phyloP scores from a whole-genome alignment of 2,329 filamentous ascomycete genomes.

The Fusarium scirpi region DNA sequence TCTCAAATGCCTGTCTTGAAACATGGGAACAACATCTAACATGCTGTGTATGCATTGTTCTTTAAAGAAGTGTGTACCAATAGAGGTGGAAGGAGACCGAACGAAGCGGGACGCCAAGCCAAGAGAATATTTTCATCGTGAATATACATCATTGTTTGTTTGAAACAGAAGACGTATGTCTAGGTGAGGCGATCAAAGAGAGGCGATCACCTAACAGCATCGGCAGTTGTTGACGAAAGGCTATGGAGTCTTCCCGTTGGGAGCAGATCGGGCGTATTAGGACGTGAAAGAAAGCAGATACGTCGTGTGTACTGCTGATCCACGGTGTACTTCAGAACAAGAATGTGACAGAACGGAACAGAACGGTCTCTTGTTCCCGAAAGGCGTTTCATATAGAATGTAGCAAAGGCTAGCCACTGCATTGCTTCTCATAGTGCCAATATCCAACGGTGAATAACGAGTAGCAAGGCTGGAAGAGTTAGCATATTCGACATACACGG shows the following conservation, averaged over 20 bases:
- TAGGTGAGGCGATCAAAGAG: not conserved
- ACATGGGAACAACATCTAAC: constrained; percentile 8
- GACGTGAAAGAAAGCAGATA: not conserved
- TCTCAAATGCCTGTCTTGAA: constrained; percentile 11
- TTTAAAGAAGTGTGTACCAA: constrained; percentile 1
- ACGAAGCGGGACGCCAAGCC: not conserved
- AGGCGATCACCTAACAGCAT: constrained; percentile 12
- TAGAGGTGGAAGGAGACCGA: not conserved
- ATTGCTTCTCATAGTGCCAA: not conserved
- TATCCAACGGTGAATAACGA: not conserved
- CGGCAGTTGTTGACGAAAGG: constrained; percentile 29
- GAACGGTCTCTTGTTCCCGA: not conserved
- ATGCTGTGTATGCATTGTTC: constrained; percentile 10
- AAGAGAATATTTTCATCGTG: constrained; percentile 3
- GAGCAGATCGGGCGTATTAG: not conserved
- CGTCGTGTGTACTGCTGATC: not conserved
- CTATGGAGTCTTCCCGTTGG: constrained; percentile 13
- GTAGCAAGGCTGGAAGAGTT: not conserved
- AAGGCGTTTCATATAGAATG: not conserved
- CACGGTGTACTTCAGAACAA: not conserved
- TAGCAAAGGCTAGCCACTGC: not conserved
- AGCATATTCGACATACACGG: not conserved
- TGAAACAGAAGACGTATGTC: not conserved
- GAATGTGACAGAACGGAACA: constrained; percentile 4
- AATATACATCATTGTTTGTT: constrained; percentile 6